Base-by-base conservation (phyloP, 768 basidiomycete genomes). In the Boletus reticulatus region DNA sequence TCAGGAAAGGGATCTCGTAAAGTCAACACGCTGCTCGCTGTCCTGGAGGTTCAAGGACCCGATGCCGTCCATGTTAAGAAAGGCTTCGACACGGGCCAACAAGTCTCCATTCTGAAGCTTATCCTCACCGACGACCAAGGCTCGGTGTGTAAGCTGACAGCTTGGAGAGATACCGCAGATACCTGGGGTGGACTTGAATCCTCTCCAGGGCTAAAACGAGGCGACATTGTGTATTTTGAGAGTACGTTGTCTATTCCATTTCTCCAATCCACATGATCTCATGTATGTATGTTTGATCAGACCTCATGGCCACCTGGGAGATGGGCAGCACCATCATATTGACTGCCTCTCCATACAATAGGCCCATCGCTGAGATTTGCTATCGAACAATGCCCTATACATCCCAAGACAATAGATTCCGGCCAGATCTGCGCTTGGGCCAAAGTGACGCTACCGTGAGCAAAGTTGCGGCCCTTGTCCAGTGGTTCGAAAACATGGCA, bases 111-210 rank as follows among this genome's bases (percentile, higher is more conserved):
- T 42, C 69, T 92, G 29, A 88, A 83, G 63, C 74, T 91, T 63
- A 82, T 92, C 45, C 69, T 92, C 24, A 87, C 87, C 11, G 88
- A 92, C 62, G 88, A 90, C 50, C 80, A 80, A 29, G 85, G 86
- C 1, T 77, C 71, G 1, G 78, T 92, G 8, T 83, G 83, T 63
- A 89, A 85, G 70, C 67, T 92, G 17, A 87, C 87, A 5, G 89
- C 85, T 13, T 93, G 91, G 91, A 75, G 89, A 52, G 85, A 91
- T 44, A 73, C 80, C 5, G 91, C 91, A 12, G 86, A 91, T 43
- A 68, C 70, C 0, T 92, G 89, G 90, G 87, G 85, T 29, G 76
- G 76, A 22, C 55, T 69, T 37, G 73, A 75, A 11, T 69, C 75
- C 8, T 69, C 68, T 4, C 67, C 73, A 12, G 78, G 71, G 17